These are phyloP conservation scores for Globisporangium cederbergense DNA, from an alignment of 352 stramenopile species.

Conservation along the genomic window DNA sequence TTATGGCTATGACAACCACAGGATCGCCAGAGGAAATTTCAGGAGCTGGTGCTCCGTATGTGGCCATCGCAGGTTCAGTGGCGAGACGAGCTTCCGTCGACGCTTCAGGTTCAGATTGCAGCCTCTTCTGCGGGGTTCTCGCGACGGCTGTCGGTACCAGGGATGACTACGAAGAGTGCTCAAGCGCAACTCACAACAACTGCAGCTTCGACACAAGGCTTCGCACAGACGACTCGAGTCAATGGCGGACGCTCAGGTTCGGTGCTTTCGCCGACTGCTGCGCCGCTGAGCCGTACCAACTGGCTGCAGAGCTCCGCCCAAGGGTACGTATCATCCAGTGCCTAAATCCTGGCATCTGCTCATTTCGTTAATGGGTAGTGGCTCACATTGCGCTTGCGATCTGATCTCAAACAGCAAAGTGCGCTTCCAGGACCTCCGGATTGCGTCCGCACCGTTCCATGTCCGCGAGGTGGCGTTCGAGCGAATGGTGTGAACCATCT, in stretches of 20 bases:
- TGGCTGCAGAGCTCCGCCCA: slow-evolving; percentile 47
- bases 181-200: background rate
- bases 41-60: slow-evolving; percentile 73
- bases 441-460: slow-evolving; percentile 58
- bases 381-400: background rate
- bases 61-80: slow-evolving; percentile 70
- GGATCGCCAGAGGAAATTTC: slow-evolving; percentile 60
- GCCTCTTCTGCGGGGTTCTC: slow-evolving; percentile 3
- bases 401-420: slow-evolving; percentile 35
- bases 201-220: background rate
- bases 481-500: slow-evolving; percentile 33
- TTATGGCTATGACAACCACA: slow-evolving; percentile 8
- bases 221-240: background rate
- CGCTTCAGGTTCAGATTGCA: slow-evolving; percentile 26
- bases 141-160: background rate
- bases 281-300: slow-evolving; percentile 22
- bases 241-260: background rate
- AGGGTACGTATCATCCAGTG: slow-evolving; percentile 26
- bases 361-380: too few relatives aligned
- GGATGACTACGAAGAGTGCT: background rate
- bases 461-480: slow-evolving; percentile 70
- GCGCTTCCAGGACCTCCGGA: slow-evolving; percentile 47
- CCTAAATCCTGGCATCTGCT: too few relatives aligned
- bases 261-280: background rate
- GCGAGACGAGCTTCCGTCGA: slow-evolving; percentile 34